phyloP scores from a whole-genome alignment of 805 yeast genomes.

The Metschnikowia lochheadii region DNA sequence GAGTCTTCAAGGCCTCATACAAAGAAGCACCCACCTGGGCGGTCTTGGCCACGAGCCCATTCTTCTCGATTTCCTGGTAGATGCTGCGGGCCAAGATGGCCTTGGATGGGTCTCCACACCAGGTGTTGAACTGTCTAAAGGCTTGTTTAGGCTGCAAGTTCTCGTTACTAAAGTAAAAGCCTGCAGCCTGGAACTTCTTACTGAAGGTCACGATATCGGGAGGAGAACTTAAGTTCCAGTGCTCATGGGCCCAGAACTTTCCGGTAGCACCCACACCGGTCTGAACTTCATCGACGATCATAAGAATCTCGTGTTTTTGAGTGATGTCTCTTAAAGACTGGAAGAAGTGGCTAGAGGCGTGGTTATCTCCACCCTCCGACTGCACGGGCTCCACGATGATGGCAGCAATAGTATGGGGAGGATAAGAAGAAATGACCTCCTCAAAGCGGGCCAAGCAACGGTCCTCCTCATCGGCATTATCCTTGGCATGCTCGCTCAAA shows the following conservation, averaged over 20 bases:
- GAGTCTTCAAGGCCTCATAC: conserved; percentile 36
- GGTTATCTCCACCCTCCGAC: conserved; percentile 76
- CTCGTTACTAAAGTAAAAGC: conserved; percentile 60
- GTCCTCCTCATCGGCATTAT: conserved; percentile 46
- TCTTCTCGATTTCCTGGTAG: conserved; percentile 48
- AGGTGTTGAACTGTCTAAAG: conserved; percentile 70
- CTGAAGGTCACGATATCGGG: conserved; percentile 71
- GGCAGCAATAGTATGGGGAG: conserved; percentile 48
- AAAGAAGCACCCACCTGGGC: conserved; percentile 53
- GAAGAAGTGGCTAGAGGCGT: conserved; percentile 57
- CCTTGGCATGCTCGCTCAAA: conserved; percentile 30
- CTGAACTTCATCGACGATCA: conserved; percentile 71
- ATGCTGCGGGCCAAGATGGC: conserved; percentile 61
- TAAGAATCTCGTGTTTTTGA: conserved; percentile 49
- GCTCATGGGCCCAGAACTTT: conserved; percentile 70
- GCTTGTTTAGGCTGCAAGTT: conserved; percentile 56
- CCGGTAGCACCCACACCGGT: conserved; percentile 75
- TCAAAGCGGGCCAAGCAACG: conserved; percentile 46
- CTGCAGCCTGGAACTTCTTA: conserved; percentile 71
- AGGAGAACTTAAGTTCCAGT: conserved; percentile 56
- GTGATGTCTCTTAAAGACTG: conserved; percentile 61
- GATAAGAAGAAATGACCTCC: conserved; percentile 25
- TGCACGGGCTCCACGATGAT: conserved; percentile 59
- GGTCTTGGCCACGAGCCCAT: conserved; percentile 47
- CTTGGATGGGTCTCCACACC: conserved; percentile 76